Evolutionary conservation across 106 monocot genomes (phyloP).

Genomic region (Dendrobium nobile): DNA sequence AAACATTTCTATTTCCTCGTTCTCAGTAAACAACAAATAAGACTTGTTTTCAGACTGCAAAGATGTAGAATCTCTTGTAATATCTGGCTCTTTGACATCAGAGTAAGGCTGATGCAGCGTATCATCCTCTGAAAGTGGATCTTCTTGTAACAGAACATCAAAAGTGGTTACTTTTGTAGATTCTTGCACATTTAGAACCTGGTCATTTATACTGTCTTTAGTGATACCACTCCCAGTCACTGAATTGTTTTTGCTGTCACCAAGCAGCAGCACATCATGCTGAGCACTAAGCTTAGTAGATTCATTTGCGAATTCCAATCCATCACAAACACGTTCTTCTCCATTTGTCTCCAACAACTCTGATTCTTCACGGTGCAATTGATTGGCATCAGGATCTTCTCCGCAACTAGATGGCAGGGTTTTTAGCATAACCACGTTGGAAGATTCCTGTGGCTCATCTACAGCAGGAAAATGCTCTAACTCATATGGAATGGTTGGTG

Average conservation of each 20-base stretch:
- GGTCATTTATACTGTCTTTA: slow-evolving; percentile 7
- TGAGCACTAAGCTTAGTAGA: slow-evolving; percentile 3
- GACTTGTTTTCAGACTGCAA: slow-evolving; percentile 6
- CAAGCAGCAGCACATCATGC: slow-evolving; percentile 1
- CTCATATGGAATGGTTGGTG: slow-evolving; percentile 2
- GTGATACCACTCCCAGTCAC: slow-evolving; percentile 3
- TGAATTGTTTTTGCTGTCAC: slow-evolving; percentile 5
- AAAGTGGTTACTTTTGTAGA: slow-evolving; percentile 9
- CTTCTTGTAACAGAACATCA: slow-evolving; percentile 17
- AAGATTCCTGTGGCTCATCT: slow-evolving; percentile 11
- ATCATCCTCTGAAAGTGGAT: slow-evolving; percentile 19
- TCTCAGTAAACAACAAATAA: not conserved
- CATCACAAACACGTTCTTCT: not conserved
- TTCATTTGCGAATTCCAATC: slow-evolving; percentile 8
- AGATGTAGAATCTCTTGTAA: slow-evolving; percentile 1
- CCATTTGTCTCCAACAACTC: not conserved
- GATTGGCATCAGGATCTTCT: not conserved
- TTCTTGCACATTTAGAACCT: not conserved
- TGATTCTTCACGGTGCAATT: slow-evolving; percentile 7
- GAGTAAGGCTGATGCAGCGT: slow-evolving; percentile 6
- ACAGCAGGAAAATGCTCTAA: slow-evolving; percentile 11
- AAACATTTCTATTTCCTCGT: slow-evolving; percentile 6
- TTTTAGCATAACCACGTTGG: not conserved
- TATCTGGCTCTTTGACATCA: slow-evolving; percentile 12
- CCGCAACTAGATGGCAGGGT: not conserved